A percentile compares a stretch with the other conserved stretches of the same genome.
Conservation (phyloP, 768 basidiomycete species). For the Lentinula edodes region DNA sequence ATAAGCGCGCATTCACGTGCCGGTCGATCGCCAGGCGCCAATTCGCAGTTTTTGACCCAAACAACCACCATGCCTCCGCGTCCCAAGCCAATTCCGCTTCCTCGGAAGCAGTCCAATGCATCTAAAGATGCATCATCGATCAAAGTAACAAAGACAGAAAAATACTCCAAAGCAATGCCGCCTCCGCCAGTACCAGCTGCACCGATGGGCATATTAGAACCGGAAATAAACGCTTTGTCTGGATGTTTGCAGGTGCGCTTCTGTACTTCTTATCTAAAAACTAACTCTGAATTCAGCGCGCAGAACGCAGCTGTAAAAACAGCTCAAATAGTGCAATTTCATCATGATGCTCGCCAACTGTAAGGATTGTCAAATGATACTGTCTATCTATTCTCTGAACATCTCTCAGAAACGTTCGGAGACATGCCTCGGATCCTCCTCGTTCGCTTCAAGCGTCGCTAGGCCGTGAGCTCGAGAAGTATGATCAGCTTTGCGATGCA, state of each 20-base stretch:
- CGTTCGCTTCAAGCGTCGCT: slow-evolving; percentile 58
- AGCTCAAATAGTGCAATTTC: slow-evolving; percentile 66
- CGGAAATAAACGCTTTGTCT: slow-evolving; percentile 58
- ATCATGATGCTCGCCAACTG: slow-evolving; percentile 61
- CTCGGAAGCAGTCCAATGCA: slow-evolving; percentile 2
- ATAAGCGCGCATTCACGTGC: background rate
- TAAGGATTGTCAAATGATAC: slow-evolving; percentile 25
- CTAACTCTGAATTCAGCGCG: background rate
- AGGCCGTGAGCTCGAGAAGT: slow-evolving; percentile 71
- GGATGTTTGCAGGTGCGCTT: slow-evolving; percentile 50
- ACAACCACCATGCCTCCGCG: slow-evolving; percentile 1
- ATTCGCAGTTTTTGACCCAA: background rate
- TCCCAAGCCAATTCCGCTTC: slow-evolving; percentile 9
- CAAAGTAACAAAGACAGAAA: slow-evolving; percentile 13
- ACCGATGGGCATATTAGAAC: slow-evolving; percentile 45
- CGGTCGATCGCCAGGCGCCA: background rate
- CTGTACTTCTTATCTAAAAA: background rate
- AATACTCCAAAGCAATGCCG: slow-evolving; percentile 43
- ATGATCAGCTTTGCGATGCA: slow-evolving; percentile 74
- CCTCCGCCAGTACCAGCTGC: slow-evolving; percentile 44
- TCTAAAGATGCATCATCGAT: background rate
- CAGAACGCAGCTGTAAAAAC: slow-evolving; percentile 66
- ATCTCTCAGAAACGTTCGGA: slow-evolving; percentile 45
- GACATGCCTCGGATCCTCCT: slow-evolving; percentile 57
- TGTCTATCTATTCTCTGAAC: background rate